Base-by-base conservation (phyloP, 2,329 filamentous ascomycete genomes). In the Coniochaeta ligniaria region DNA sequence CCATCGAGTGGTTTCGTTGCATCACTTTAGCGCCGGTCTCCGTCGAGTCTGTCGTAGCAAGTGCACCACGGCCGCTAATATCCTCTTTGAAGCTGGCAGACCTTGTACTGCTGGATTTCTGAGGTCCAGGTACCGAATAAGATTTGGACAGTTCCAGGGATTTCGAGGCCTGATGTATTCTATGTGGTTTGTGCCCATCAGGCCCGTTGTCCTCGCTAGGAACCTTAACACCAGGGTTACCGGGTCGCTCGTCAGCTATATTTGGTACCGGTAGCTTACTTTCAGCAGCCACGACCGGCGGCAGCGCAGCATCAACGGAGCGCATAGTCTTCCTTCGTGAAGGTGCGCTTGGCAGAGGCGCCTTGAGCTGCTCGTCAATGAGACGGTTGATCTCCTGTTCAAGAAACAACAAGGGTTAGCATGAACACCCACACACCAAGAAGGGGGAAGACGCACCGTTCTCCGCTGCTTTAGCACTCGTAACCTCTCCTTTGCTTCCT, bases 321-420 rank as follows among this genome's bases (percentile, higher is more conserved):
- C 60, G 59, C 22, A 57, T 59, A 54, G 66, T 66, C 56, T 66
- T 65, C 55, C 69, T 59, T 33, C 65, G 59, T 7, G 65, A 66
- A 14, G 71, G 70, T 1, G 67, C 57, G 2, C 68, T 57, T 1
- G 73, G 72, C 43, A 76, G 58, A 2, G 74, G 69, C 22, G 64
- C 58, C 59, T 71, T 69, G 35, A 79, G 65, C 61, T 76, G 70
- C 60, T 78, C 76, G 36, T 78, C 76, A 43, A 79, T 75, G 45
- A 72, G 67, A 22, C 71, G 74, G 59, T 78, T 78, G 61, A 79
- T 69, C 64, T 79, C 75, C 75, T 78, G 33, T 22, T 41, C 17
- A 17, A 54, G 61, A 28, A 63, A 63, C 58, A 3, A 9, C 5
- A 4, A 17, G 9, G 16, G 45, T 60, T 14, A 59, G 50, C 20